Percentiles rank a stretch among this genome's conserved stretches.
These are phyloP conservation scores for Lasiodiplodia gonubiensis DNA, from an alignment of 2,329 filamentous ascomycete species.

Conservation along the genomic window DNA sequence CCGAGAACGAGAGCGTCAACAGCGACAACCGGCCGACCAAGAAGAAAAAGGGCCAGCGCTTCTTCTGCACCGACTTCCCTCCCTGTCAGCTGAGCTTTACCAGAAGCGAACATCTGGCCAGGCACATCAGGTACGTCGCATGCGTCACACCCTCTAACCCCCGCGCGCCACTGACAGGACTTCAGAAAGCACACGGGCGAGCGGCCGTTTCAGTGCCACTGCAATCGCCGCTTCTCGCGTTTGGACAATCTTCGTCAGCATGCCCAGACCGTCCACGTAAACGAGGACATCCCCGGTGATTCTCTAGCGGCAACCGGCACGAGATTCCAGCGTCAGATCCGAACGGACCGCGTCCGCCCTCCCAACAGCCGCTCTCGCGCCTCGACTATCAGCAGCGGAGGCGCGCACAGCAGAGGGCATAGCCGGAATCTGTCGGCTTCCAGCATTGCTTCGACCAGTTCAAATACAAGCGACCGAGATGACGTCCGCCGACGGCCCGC, in stretches of 20 bases:
- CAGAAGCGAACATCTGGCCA: conserved; percentile 89
- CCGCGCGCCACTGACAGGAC: conserved; percentile 24
- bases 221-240: conserved; percentile 87
- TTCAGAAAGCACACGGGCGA: conserved; percentile 94
- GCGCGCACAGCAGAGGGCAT: conserved; percentile 76
- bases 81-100: conserved; percentile 96
- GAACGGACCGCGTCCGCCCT: conserved; percentile 82
- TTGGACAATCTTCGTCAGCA: conserved; percentile 96
- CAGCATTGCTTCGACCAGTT: conserved; percentile 78
- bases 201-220: conserved; percentile 95
- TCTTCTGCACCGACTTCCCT: conserved; percentile 94
- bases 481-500: conserved; percentile 76
- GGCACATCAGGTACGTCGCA: conserved; percentile 79
- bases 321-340: conserved; percentile 87
- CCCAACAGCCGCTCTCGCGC: conserved; percentile 75
- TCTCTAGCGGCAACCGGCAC: conserved; percentile 92
- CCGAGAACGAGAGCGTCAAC: conserved; percentile 56
- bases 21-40: conserved; percentile 74
- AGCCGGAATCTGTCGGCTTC: conserved; percentile 85
- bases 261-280: conserved; percentile 95
- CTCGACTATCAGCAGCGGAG: conserved; percentile 73
- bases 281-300: conserved; percentile 93
- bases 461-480: conserved; percentile 65
- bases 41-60: conserved; percentile 96
- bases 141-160: conserved; percentile 7